Conservation (phyloP, 2,329 filamentous ascomycete genomes). For the Ceratocystis cacaofunesta region DNA sequence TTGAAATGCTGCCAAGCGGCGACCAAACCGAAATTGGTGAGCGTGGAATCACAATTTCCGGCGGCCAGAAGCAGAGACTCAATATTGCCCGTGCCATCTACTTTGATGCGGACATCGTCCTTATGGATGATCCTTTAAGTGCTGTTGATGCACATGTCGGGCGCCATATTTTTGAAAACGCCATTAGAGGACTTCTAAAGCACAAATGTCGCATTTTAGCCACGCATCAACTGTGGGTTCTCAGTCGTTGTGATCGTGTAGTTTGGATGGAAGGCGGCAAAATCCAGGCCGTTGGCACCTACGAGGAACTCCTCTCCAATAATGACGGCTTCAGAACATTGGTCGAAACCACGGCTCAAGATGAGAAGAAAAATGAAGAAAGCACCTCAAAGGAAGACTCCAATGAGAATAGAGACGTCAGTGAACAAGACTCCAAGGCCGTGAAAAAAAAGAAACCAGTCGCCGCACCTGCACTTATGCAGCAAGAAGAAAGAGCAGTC, state of each 20-base stretch:
- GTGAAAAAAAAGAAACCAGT: slow-evolving; percentile 34
- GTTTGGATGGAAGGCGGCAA: slow-evolving; percentile 82
- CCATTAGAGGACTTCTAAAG: slow-evolving; percentile 75
- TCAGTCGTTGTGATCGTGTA: slow-evolving; percentile 79
- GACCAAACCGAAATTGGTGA: slow-evolving; percentile 91
- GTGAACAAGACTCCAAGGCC: slow-evolving; percentile 30
- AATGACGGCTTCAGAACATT: slow-evolving; percentile 66
- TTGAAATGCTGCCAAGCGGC: slow-evolving; percentile 84
- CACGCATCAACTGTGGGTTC: slow-evolving; percentile 87
- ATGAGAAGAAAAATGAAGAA: slow-evolving; percentile 42
- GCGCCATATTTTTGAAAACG: slow-evolving; percentile 76
- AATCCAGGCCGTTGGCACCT: slow-evolving; percentile 77
- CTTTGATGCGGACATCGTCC: slow-evolving; percentile 51
- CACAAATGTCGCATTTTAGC: slow-evolving; percentile 84
- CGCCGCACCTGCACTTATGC: slow-evolving; percentile 47
- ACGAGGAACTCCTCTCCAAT: slow-evolving; percentile 68
- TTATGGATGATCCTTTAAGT: slow-evolving; percentile 55
- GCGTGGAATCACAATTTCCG: slow-evolving; percentile 85
- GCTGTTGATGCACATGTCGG: slow-evolving; percentile 58
- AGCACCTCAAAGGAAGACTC: slow-evolving; percentile 31
- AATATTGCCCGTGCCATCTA: slow-evolving; percentile 79
- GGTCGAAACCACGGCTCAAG: slow-evolving; percentile 70
- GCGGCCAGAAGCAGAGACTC: slow-evolving; percentile 85
- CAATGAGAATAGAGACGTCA: slow-evolving; percentile 30
- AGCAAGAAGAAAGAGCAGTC: slow-evolving; percentile 53